Base-by-base conservation (phyloP, 176 grass and related monocot species). In the Cenchrus fungigraminus region DNA sequence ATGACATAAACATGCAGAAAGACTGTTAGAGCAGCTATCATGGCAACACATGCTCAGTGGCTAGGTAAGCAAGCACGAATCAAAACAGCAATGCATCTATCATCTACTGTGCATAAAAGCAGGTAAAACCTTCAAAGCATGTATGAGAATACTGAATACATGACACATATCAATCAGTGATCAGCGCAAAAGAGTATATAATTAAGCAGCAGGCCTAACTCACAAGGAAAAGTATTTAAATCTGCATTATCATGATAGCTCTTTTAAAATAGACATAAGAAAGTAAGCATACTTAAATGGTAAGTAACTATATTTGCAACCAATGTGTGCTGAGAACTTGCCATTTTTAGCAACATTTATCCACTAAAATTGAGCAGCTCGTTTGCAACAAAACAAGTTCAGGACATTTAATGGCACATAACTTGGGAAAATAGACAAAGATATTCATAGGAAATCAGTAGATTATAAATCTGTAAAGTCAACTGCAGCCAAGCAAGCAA, bases 21-120 rank as follows among this genome's bases (percentile, higher is more conserved):
- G 64, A 76, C 49, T 11, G 11, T 73, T 32, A 65, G 57, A 53
- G 6, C 6, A 76, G 78, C 20, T 66, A 49, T 47, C 60, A 89
- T 29, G 51, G 66, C 0, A 58, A 65, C 40, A 29, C 9, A 68
- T 76, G 42, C 49, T 50, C 68, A 78, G 17, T 7, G 4, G 66
- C n/a, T 46, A 82, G 71, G 19, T 6, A 82, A 71, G 34, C 4
- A 12, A 71, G 6, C 6, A 5, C 16, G 62, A 65, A 6, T 6
- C 5, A 71, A 73, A 9, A 13, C n/a, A 68, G 58, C 28, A 87
- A 54, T 31, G 62, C 59, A 56, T 74, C 6, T 34, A 74, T 34
- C 50, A 55, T 56, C 14, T 53, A 29, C 12, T 4, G n/a, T 25
- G 15, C 28, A 19, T 19, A 42, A 43, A 70, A 69, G 65, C 65